Evolutionary conservation across 345 rosid species (phyloP).

Genomic region (Chamaenerion angustifolium): DNA sequence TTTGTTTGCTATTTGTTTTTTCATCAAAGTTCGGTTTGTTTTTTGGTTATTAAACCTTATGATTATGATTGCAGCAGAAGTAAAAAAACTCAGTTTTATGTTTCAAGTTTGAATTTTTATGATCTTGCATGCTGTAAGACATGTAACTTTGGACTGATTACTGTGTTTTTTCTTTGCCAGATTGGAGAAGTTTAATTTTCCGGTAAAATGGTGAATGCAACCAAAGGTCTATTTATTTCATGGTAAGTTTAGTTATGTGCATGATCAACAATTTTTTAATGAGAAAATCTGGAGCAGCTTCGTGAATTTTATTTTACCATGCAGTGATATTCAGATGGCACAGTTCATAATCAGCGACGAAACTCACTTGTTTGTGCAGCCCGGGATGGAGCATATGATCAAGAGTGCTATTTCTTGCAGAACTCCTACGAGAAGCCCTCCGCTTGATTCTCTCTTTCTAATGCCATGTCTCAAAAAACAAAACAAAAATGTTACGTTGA

Average conservation of each 20-base stretch:
- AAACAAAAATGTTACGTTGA: too few relatives aligned
- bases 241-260: slow-evolving; percentile 24
- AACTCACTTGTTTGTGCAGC: slow-evolving; percentile 74
- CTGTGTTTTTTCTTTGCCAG: background rate
- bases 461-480: too few relatives aligned
- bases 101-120: too few relatives aligned
- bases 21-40: too few relatives aligned
- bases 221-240: slow-evolving; percentile 65
- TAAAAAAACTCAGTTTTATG: too few relatives aligned
- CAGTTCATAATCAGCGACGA: slow-evolving; percentile 69
- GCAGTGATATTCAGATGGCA: slow-evolving; percentile 77
- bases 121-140: too few relatives aligned
- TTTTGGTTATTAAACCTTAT: too few relatives aligned
- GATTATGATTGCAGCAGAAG: too few relatives aligned
- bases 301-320: background rate
- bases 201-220: slow-evolving; percentile 62
- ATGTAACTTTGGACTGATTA: slow-evolving; percentile 23
- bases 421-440: slow-evolving; percentile 78
- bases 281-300: background rate
- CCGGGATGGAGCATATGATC: slow-evolving; percentile 54
- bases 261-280: background rate
- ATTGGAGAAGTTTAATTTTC: background rate
- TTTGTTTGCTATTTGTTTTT: too few relatives aligned
- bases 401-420: slow-evolving; percentile 56
- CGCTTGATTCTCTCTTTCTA: slow-evolving; percentile 8